These are phyloP conservation scores for Candida ficus DNA, from an alignment of 805 yeast species.

Conservation along the genomic window DNA sequence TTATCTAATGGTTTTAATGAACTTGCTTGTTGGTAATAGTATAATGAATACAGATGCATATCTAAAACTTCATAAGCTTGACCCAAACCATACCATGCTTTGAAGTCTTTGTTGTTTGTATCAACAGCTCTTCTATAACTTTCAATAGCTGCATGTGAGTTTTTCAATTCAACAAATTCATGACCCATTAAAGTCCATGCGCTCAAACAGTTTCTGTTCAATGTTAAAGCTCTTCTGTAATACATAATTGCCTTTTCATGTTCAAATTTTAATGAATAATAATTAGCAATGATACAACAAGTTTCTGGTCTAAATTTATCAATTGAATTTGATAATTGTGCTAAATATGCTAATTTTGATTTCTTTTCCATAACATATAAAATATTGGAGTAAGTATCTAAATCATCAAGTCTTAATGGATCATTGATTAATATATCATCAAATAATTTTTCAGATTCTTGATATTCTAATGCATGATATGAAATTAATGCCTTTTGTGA, in stretches of 20 bases:
- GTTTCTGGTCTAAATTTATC: slow-evolving; percentile 92
- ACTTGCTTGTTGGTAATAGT: slow-evolving; percentile 89
- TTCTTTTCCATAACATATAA: slow-evolving; percentile 89
- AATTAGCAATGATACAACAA: slow-evolving; percentile 90
- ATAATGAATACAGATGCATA: slow-evolving; percentile 88
- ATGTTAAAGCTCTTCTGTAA: slow-evolving; percentile 80
- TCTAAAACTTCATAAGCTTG: slow-evolving; percentile 97
- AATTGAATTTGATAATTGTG: slow-evolving; percentile 76
- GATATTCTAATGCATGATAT: slow-evolving; percentile 82
- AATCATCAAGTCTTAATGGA: slow-evolving; percentile 83
- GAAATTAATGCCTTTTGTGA: slow-evolving; percentile 79
- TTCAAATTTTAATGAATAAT: slow-evolving; percentile 84
- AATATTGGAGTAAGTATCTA: slow-evolving; percentile 93
- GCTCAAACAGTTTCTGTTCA: slow-evolving; percentile 73
- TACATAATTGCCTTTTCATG: slow-evolving; percentile 94
- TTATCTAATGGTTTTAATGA: slow-evolving; percentile 83
- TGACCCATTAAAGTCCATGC: slow-evolving; percentile 99
- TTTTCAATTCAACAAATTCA: slow-evolving; percentile 93
- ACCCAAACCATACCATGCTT: slow-evolving; percentile 98
- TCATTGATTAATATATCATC: slow-evolving; percentile 69
- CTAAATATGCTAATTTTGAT: slow-evolving; percentile 77
- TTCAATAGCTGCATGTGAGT: slow-evolving; percentile 96
- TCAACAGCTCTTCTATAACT: slow-evolving; percentile 91
- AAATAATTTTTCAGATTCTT: slow-evolving; percentile 71
- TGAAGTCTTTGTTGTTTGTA: slow-evolving; percentile 78